A percentile compares a stretch with the other conserved stretches of the same genome.
phyloP scores from a whole-genome alignment of 2,329 filamentous ascomycete genomes.

The Simplicillium sp. region DNA sequence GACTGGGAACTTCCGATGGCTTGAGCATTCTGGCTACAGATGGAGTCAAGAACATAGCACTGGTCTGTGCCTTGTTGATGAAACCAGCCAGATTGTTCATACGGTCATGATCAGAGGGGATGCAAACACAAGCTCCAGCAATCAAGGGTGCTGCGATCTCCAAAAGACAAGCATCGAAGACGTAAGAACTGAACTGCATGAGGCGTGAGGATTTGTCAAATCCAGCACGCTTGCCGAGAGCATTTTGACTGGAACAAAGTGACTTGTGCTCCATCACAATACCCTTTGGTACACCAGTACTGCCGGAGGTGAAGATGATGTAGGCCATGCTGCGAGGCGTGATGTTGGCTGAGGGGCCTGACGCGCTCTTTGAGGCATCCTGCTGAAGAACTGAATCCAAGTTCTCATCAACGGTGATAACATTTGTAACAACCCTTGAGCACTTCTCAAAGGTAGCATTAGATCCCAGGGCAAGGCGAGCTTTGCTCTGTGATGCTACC shows the following conservation, averaged over 20 bases:
- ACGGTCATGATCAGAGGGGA: slow-evolving; percentile 4
- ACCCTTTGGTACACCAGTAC: background rate
- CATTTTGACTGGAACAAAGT: background rate
- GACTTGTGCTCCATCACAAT: slow-evolving; percentile 1
- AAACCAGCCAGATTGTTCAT: slow-evolving; percentile 2
- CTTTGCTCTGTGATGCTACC: too few relatives aligned
- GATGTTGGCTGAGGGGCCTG: background rate
- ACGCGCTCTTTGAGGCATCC: background rate
- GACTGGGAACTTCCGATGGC: background rate
- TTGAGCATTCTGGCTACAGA: background rate
- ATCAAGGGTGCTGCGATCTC: slow-evolving; percentile 5
- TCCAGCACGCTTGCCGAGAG: background rate
- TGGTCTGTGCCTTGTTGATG: background rate
- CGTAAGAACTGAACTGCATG: slow-evolving; percentile 3
- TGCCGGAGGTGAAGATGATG: background rate
- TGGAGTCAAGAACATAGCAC: background rate
- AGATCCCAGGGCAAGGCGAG: background rate
- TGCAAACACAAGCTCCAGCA: slow-evolving; percentile 3
- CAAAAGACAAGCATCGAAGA: slow-evolving; percentile 12
- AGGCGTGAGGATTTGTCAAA: background rate
- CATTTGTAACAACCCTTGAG: background rate
- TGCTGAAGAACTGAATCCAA: background rate
- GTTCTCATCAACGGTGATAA: background rate
- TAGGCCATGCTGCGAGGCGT: background rate
- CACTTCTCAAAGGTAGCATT: background rate